These are phyloP conservation scores for Suhomyces terraborum DNA, from an alignment of 1,139 yeast genomes.

Conservation along the genomic window DNA sequence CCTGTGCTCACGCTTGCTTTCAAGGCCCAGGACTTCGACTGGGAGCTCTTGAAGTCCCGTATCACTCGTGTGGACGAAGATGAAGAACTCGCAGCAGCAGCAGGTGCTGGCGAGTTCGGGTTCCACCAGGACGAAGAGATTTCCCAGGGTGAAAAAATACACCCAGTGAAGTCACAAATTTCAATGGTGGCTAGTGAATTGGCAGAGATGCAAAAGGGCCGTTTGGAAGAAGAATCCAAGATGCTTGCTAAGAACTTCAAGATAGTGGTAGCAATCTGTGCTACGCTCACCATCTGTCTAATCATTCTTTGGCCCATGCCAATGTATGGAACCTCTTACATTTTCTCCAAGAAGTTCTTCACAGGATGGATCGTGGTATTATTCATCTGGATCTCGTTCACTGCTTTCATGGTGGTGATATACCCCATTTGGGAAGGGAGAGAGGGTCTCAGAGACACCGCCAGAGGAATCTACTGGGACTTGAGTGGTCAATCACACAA, in stretches of 20 bases:
- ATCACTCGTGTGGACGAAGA: constrained; percentile 69
- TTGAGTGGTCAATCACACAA: constrained; percentile 70
- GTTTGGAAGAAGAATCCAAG: constrained; percentile 45
- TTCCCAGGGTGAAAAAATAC: constrained; percentile 34
- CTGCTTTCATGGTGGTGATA: constrained; percentile 56
- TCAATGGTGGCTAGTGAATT: constrained; percentile 47
- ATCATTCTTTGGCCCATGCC: constrained; percentile 86
- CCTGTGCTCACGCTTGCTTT: constrained; percentile 66
- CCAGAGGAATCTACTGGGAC: constrained; percentile 85
- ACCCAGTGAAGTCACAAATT: constrained; percentile 41
- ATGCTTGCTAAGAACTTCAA: constrained; percentile 54
- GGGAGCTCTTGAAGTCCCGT: constrained; percentile 52
- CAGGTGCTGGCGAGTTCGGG: constrained; percentile 23
- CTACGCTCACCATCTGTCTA: constrained; percentile 58
- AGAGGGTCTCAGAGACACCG: constrained; percentile 58
- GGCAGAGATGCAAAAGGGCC: constrained; percentile 37
- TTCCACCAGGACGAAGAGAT: constrained; percentile 23
- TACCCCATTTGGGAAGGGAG: constrained; percentile 73
- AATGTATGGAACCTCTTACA: constrained; percentile 74
- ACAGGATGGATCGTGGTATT: constrained; percentile 83
- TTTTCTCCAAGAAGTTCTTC: constrained; percentile 70
- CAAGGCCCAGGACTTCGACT: constrained; percentile 75
- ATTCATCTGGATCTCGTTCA: constrained; percentile 68
- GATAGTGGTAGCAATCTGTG: constrained; percentile 56
- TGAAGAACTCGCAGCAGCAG: constrained; percentile 51